Evolutionary conservation across 2,329 filamentous ascomycete species (phyloP), one percentile per base, ranked within the genome.

Genomic region (Sclerotinia glacialis): DNA sequence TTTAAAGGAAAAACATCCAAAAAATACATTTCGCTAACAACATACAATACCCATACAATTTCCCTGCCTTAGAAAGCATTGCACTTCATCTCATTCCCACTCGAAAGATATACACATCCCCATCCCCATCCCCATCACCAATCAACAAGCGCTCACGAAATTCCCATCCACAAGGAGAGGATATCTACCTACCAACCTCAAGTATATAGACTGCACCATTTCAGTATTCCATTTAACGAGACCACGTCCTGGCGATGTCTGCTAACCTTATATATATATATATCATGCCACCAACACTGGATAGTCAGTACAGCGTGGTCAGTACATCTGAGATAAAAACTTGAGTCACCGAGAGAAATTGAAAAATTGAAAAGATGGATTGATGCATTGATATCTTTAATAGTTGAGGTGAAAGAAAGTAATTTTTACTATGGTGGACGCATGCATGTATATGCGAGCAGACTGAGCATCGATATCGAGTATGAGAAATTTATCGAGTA

Each of bases 1-100:
- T n/a, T 28, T 28, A 5, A n/a, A 23, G 31, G 47, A 18, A 23
- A 2, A 16, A 6, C 6, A n/a, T 23, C n/a, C 14, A 18, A 8
- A 26, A 47, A 64, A 55, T 55, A 18, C n/a, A 52, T 64, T 64
- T 64, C 62, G 52, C 62, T 58, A 42, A 64, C 52, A 52, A 64
- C 42, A 40, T 28, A 31, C 34, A 47, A n/a, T n/a, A n/a, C n/a
- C n/a, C 5, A 31, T 5, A 31, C 2, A 2, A n/a, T 21, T 26
- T 21, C 16, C 49, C 26, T 16, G 11, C 2, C 16, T 52, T 16
- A 31, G 3, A 11, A 11, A 31, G 8, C 7, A 28, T 5, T 28
- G 28, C 28, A 28, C 5, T 28, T 18, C n/a, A 14, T 18, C 6
- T 34, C 50, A 21, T 53, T 16, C 31, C 31, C 50, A 53, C 28